Percentiles rank a stretch among this genome's conserved stretches.
These are phyloP conservation scores for Infundibulicybe gibba DNA, from an alignment of 768 basidiomycete genomes.

Conservation along the genomic window DNA sequence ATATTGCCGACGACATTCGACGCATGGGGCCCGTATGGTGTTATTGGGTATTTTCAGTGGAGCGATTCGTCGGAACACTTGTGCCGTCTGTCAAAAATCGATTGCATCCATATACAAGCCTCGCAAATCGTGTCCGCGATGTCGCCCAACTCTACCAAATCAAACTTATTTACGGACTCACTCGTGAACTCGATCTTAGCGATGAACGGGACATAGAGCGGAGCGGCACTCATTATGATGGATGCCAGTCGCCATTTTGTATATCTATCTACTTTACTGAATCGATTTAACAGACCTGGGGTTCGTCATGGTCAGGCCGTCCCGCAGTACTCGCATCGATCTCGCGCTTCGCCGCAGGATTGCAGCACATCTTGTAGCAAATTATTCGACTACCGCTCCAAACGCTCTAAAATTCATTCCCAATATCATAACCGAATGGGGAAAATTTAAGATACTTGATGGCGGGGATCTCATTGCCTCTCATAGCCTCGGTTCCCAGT, in stretches of 20 bases:
- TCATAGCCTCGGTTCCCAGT: too few species aligned
- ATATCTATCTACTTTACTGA: background rate
- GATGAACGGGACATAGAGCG: background rate
- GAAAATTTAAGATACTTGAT: too few species aligned
- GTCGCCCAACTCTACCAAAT: constrained; percentile 28
- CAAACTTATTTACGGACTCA: constrained; percentile 18
- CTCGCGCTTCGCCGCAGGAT: too few species aligned
- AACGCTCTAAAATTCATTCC: too few species aligned
- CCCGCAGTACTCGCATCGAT: background rate
- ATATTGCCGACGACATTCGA: constrained; percentile 26
- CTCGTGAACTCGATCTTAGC: constrained; percentile 16
- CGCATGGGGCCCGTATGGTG: constrained; percentile 31
- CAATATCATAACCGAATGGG: too few species aligned
- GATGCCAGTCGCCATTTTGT: constrained; percentile 8
- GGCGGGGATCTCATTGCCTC: too few species aligned
- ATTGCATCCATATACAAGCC: constrained; percentile 23
- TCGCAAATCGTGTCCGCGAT: constrained; percentile 22
- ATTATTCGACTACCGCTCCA: too few species aligned
- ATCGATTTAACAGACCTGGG: background rate
- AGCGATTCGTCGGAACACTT: constrained; percentile 30
- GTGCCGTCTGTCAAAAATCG: constrained; percentile 21
- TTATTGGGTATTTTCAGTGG: constrained; percentile 36
- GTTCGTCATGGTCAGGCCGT: background rate
- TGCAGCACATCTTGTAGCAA: too few species aligned
- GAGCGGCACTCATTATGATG: background rate